Conservation (phyloP, 78 protist genomes). For the Monocercomonoides exilis region DNA sequence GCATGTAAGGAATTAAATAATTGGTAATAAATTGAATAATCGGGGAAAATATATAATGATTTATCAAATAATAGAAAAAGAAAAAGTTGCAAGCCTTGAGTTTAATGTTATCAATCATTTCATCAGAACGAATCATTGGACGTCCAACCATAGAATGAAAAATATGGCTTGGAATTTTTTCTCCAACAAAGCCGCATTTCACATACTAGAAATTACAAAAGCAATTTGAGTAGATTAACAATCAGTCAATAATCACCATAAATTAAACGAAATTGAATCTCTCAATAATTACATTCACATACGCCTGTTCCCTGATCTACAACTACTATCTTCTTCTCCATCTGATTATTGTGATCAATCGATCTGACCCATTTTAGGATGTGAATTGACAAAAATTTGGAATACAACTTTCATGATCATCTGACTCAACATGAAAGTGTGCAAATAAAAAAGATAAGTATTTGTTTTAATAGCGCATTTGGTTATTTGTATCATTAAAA, state of each 20-base stretch:
- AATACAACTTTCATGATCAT: too few species aligned
- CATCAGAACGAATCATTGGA: conserved; percentile 85
- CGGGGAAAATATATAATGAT: neutral
- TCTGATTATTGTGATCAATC: too few species aligned
- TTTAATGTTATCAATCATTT: conserved; percentile 46
- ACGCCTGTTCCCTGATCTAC: neutral
- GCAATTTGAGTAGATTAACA: neutral
- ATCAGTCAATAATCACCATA: neutral
- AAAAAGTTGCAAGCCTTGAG: conserved; percentile 25
- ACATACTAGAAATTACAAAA: conserved; percentile 55
- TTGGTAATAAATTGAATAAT: neutral
- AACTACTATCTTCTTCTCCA: too few species aligned
- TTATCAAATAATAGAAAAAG: too few species aligned
- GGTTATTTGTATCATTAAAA: too few species aligned
- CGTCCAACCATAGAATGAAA: conserved; percentile 97
- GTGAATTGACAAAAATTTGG: too few species aligned
- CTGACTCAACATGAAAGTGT: too few species aligned
- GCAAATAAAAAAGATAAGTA: too few species aligned
- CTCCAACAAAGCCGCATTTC: conserved; percentile 94
- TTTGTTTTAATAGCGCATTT: too few species aligned
- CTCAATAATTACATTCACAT: too few species aligned
- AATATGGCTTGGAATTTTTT: conserved; percentile 83
- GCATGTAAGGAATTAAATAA: neutral
- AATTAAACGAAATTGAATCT: neutral
- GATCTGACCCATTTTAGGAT: too few species aligned